Base-by-base conservation (phyloP, 192 early-diverging fungal genomes). In the Rhizophagus sp. region DNA sequence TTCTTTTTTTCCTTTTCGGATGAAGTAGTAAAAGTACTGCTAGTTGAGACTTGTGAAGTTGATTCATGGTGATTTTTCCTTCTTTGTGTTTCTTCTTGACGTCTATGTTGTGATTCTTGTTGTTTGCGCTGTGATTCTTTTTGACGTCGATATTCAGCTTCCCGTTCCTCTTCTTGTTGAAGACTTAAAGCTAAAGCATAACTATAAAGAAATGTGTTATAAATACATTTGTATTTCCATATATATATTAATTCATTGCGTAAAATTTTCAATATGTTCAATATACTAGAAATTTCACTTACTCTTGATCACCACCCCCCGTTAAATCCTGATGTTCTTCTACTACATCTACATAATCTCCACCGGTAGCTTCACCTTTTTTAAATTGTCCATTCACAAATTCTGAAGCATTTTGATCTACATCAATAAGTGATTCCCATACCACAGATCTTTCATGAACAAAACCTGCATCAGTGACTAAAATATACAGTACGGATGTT, bases 401-500 rank as follows among this genome's bases (percentile, higher is more conserved):
- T 72, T 86, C 82, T 2, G 91, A 89, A 19, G 86, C 74, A 3
- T 84, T 81, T 83, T 93, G 92, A 66, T 91, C 87, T 0, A 95
- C 88, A 79, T 92, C 91, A 4, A 81, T 65, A 27, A 95, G 82
- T 0, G 89, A 90, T 83, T 95, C 93, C 94, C 94, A 95, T 3
- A 94, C 92, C 10, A 94, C 83, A 1, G 89, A 84, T 3, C 82
- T 62, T 72, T 94, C 91, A 75, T 85, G 84, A 0, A 90, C 92
- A 74, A 93, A 82, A 33, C 85, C 91, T 17, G 91, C 87, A 69
- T 95, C 94, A 10, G 94, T 94, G 52, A 93, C 92, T 30, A 95
- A 84, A 22, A 89, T 85, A 78, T 86, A 90, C 62, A 90, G 87
- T 10, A 86, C 82, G 47, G 87, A 88, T 7, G 86, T 86, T 41